phyloP scores from a whole-genome alignment of 306 rosid genomes.

The Quercus aquifolioides region DNA sequence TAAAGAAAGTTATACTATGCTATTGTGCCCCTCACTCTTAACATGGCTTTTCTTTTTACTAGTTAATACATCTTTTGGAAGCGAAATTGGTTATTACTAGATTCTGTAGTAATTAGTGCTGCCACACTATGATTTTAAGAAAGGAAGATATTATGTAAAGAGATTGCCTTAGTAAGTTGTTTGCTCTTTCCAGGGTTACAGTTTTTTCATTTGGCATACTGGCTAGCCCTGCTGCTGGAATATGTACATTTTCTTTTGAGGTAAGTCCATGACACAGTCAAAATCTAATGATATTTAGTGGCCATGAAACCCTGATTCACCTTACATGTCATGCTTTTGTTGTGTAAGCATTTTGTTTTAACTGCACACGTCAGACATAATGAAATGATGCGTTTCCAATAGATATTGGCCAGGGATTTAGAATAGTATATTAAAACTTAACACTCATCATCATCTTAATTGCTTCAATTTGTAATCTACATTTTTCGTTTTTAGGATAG shows the following conservation, averaged over 20 bases:
- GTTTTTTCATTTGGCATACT: constrained; percentile 65
- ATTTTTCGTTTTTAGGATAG: neutral
- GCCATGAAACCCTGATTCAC: neutral
- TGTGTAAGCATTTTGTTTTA: neutral
- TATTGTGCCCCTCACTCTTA: neutral
- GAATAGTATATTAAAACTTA: neutral
- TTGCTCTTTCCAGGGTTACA: constrained; percentile 50
- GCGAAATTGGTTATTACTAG: neutral
- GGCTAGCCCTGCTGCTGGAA: constrained; percentile 60
- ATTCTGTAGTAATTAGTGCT: neutral
- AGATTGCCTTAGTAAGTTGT: neutral
- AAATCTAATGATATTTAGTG: neutral
- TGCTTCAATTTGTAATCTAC: neutral
- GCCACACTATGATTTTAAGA: neutral
- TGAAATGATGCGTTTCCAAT: too few relatives aligned
- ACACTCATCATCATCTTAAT: neutral
- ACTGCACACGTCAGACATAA: neutral
- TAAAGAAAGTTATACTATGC: neutral
- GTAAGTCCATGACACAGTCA: constrained; percentile 30
- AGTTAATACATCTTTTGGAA: neutral
- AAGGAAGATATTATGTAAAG: neutral
- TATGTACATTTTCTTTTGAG: constrained; percentile 57
- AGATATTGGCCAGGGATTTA: neutral
- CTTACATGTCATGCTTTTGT: neutral
- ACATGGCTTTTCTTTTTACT: neutral